Evolutionary conservation across 345 rosid species (phyloP), one percentile per base, ranked within the genome.

Genomic region (Toxicodendron radicans): DNA sequence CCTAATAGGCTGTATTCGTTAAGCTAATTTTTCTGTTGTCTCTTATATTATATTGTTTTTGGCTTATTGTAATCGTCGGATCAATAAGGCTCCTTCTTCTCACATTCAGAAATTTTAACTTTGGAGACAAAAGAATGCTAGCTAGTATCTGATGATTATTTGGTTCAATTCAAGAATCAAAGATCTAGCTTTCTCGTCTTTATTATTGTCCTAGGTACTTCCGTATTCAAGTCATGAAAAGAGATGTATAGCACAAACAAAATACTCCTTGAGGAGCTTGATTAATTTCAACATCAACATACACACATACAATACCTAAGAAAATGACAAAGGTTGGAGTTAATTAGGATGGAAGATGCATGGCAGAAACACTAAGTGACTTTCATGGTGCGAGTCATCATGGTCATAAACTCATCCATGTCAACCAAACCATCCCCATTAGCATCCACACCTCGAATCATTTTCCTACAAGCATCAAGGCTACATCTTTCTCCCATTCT

Each of bases 351-450:
- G 13, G 18, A 51, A 51, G 54, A 51, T 3, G 9, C 43, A 38
- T 38, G 43, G 43, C 21, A 32, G 27, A 10, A 13, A 2, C 38
- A 56, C 23, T 60, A 64, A 17, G 53, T 17, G 13, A 18, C 63
- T 62, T 79, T 85, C 82, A 67, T 61, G 74, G 77, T 75, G 49
- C 82, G 78, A 53, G 79, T 83, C 89, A 87, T 87, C 93, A 89
- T 85, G 23, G 64, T 82, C 85, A 80, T 72, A 59, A 87, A 87
- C 73, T 87, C 93, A 21, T 86, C 87, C 74, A 84, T 84, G 68
- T 84, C 77, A 52, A 89, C 76, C 54, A 76, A 35, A 32, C 90
- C 89, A 33, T 87, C 89, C 0, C 89, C 91, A 46, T 89, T 80
- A 16, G 79, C 69, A 48, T 87, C 93, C 20, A 87, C 90, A 0